Percentiles rank a stretch among this genome's conserved stretches.
These are phyloP conservation scores for Myxozyma nipponensis DNA, from an alignment of 805 yeast species.

Conservation along the genomic window DNA sequence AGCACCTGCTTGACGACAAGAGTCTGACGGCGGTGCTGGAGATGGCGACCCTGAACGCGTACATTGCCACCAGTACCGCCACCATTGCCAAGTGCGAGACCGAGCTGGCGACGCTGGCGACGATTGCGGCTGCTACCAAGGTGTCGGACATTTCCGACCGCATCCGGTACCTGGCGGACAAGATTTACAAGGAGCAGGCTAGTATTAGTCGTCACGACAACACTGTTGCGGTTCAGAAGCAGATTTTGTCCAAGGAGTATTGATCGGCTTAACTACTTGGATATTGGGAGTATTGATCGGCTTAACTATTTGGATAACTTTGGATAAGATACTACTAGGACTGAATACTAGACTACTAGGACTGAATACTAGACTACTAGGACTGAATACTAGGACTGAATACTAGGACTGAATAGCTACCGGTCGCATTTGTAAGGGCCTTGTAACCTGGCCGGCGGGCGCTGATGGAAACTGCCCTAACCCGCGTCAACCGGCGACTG, in stretches of 20 bases:
- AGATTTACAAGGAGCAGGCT: slow-evolving; percentile 59
- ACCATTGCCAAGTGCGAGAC: slow-evolving; percentile 65
- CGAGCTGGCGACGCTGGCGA: slow-evolving; percentile 49
- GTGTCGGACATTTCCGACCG: slow-evolving; percentile 57
- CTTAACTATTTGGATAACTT: background rate
- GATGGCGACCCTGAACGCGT: slow-evolving; percentile 51
- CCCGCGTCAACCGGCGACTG: too few species aligned
- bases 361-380: too few species aligned
- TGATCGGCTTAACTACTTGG: too few species aligned
- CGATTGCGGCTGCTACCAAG: slow-evolving; percentile 14
- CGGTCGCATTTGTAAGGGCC: too few species aligned
- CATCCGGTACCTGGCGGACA: slow-evolving; percentile 60
- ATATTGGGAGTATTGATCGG: too few species aligned
- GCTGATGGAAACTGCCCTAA: too few species aligned
- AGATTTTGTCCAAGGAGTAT: slow-evolving; percentile 19
- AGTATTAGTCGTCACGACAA: slow-evolving; percentile 49
- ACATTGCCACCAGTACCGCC: slow-evolving; percentile 56
- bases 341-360: too few species aligned
- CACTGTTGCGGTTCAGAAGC: slow-evolving; percentile 30
- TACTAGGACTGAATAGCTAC: too few species aligned
- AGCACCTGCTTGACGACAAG: slow-evolving; percentile 55
- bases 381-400: too few species aligned
- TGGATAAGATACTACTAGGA: too few species aligned
- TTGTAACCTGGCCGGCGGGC: too few species aligned
- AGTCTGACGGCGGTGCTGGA: slow-evolving; percentile 60